These are phyloP conservation scores for Cyclotella atomus DNA, from an alignment of 108 stramenopile species.

Conservation along the genomic window DNA sequence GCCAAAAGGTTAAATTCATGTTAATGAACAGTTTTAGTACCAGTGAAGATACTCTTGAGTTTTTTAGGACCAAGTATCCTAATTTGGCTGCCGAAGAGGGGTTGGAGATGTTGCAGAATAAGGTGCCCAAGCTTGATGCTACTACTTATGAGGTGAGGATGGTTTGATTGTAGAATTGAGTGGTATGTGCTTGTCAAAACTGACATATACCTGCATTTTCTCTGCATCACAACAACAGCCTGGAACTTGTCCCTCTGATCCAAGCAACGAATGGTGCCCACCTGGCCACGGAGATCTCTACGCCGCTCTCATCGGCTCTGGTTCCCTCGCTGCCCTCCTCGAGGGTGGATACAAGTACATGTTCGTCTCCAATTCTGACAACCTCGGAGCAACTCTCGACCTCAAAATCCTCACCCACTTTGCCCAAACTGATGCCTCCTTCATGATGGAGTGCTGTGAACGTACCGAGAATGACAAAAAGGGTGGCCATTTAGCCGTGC, in stretches of 20 bases:
- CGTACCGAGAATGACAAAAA: slow-evolving; percentile 99
- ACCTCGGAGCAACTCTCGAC: slow-evolving; percentile 98
- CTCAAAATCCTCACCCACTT: slow-evolving; percentile 95
- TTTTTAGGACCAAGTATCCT: slow-evolving; percentile 89
- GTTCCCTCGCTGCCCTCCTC: slow-evolving; percentile 92
- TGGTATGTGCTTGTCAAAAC: neutral
- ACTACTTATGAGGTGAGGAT: slow-evolving; percentile 84
- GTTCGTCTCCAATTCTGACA: slow-evolving; percentile 99
- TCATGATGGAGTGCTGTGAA: slow-evolving; percentile 98
- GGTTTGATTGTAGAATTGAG: too few species aligned
- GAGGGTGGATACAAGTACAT: slow-evolving; percentile 98
- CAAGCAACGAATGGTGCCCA: slow-evolving; percentile 98
- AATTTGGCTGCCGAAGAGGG: slow-evolving; percentile 89
- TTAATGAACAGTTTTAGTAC: slow-evolving; percentile 99
- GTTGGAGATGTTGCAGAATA: slow-evolving; percentile 98
- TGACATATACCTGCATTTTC: neutral
- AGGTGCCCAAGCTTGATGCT: slow-evolving; percentile 97
- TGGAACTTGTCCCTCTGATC: slow-evolving; percentile 75
- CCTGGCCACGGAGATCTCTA: slow-evolving; percentile 99
- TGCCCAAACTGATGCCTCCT: slow-evolving; percentile 88
- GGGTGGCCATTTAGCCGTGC: slow-evolving; percentile 97
- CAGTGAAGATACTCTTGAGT: slow-evolving; percentile 92
- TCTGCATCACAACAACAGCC: slow-evolving; percentile 54
- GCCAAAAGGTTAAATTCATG: slow-evolving; percentile 96
- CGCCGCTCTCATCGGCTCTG: slow-evolving; percentile 96